Base-by-base conservation (phyloP, 169 alveolate genomes). In the Blepharisma undulans region DNA sequence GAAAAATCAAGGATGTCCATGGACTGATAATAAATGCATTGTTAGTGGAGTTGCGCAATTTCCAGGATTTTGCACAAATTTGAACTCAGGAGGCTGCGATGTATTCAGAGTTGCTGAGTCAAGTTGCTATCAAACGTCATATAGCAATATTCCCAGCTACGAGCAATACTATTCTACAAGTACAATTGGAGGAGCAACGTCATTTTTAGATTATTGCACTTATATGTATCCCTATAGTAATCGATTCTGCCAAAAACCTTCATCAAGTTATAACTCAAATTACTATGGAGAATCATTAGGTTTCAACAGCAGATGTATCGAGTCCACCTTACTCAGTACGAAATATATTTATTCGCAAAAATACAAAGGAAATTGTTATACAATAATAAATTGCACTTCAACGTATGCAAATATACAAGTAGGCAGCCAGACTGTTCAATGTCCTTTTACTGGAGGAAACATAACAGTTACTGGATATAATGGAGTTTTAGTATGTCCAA, bases 1-100 rank as follows among this genome's bases (percentile, higher is more conserved):
- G 33, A 25, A 72, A 61, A 32, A 71, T 85, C 72, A n/a, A 25
- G 90, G 90, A 61, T 85, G 84, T 25, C 84, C 60, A 18, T 85
- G 59, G 8, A 19, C 71, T 8, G 34, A 59, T 22, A 66, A 85
- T 22, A 85, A 66, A 6, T 85, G 90, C 25, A 59, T 82, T 19
- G 4, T 7, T 5, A 36, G 33, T 82, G 89, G 34, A 10, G 33
- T 22, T 2, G 32, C 85, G 4, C 25, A 78, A 7, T 78, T 78
- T 33, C 61, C 85, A 4, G 59, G 48, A 19, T 78, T 78, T 78
- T 78, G 85, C 33, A 21, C 72, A 19, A 29, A n/a, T 19, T 30
- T 72, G 30, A 19, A 25, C 25, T 18, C 30, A 4, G 48, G 22
- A 61, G 33, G 76, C 4, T 85, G 90, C 25, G 90, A 85, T 36